Conservation (phyloP, 73 alveolate genomes). For the Tetrahymena thermophila region DNA sequence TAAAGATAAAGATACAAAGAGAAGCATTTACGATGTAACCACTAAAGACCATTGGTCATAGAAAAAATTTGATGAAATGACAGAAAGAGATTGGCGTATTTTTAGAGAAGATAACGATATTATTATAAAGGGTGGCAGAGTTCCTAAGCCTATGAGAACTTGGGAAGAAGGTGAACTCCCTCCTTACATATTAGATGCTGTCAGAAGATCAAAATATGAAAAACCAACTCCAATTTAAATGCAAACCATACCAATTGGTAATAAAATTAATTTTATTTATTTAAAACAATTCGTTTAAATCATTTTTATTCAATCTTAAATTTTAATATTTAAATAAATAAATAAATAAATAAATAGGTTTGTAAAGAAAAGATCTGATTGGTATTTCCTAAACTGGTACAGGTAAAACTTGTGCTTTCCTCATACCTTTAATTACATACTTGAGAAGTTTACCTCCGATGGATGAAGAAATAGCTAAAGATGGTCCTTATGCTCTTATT, state of each 20-base stretch:
- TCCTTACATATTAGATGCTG: neutral
- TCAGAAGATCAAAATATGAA: slow-evolving; percentile 11
- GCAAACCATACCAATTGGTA: slow-evolving; percentile 30
- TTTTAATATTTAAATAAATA: neutral
- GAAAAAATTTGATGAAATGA: slow-evolving; percentile 44
- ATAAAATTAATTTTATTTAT: neutral
- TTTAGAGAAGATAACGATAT: slow-evolving; percentile 73
- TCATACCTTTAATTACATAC: slow-evolving; percentile 65
- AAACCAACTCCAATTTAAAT: slow-evolving; percentile 36
- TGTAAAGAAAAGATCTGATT: slow-evolving; percentile 69
- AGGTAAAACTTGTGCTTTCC: slow-evolving; percentile 89
- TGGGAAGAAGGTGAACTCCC: slow-evolving; percentile 65
- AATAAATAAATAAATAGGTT: slow-evolving; percentile 21
- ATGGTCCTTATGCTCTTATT: slow-evolving; percentile 89
- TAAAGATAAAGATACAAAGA: neutral
- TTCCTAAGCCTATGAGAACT: slow-evolving; percentile 56
- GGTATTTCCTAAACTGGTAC: slow-evolving; percentile 92
- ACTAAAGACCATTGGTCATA: slow-evolving; percentile 26
- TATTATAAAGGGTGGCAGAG: slow-evolving; percentile 52
- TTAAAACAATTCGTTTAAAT: neutral
- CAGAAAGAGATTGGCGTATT: slow-evolving; percentile 78
- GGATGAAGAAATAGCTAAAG: slow-evolving; percentile 57
- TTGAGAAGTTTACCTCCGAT: slow-evolving; percentile 58
- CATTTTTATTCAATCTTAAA: neutral
- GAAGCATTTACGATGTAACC: neutral